phyloP scores from a whole-genome alignment of 441 rosid genomes.

The Isatis lusitanica region DNA sequence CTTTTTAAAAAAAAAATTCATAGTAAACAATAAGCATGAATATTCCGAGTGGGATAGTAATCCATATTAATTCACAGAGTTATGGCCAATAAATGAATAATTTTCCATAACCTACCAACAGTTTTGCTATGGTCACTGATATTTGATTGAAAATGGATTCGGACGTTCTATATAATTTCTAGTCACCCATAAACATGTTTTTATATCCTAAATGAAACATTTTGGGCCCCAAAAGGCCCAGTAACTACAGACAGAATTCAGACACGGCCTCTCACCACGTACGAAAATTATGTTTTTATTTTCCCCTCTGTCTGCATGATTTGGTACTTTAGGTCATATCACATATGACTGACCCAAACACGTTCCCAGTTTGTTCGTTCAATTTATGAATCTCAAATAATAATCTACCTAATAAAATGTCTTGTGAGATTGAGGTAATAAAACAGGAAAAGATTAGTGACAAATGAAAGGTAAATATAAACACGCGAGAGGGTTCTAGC shows the following conservation, averaged over 20 bases:
- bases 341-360: constrained; percentile 11
- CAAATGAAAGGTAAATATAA: not conserved
- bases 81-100: not conserved
- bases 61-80: not conserved
- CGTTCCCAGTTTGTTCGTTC: not conserved
- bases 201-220: not conserved
- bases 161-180: not conserved
- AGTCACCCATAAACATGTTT: not conserved
- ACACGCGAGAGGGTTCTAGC: not conserved
- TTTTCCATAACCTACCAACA: not conserved
- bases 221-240: constrained; percentile 18
- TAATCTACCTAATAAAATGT: not conserved
- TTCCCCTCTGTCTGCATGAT: not conserved
- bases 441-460: not conserved
- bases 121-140: not conserved
- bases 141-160: not conserved
- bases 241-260: not conserved
- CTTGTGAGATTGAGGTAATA: not conserved
- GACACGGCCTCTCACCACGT: not conserved
- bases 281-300: constrained; percentile 6
- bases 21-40: not conserved
- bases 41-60: not conserved
- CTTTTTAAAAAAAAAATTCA: not conserved
- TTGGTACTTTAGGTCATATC: not conserved
- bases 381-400: not conserved